phyloP scores from a whole-genome alignment of 345 rosid genomes.

The Gynandropsis gynandra region DNA sequence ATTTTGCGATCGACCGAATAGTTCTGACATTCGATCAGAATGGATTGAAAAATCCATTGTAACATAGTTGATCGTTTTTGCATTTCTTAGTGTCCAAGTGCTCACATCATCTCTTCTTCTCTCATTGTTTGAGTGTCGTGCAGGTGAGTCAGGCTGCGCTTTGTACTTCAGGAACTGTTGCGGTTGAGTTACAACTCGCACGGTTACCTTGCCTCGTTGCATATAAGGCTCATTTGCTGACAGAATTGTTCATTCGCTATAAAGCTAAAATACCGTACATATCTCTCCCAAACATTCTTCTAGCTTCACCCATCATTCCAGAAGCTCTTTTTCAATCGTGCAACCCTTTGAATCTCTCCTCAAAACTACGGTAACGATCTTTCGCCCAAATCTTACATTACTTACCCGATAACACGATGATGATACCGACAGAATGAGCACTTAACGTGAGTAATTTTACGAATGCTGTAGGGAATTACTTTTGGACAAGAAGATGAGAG shows the following conservation, averaged over 20 bases:
- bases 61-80: too few species aligned
- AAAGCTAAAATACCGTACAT: slow-evolving; percentile 83
- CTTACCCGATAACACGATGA: neutral
- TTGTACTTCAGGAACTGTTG: slow-evolving; percentile 98
- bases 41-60: too few species aligned
- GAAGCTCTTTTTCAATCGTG: slow-evolving; percentile 78
- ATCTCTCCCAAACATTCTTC: slow-evolving; percentile 82
- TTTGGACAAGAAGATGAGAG: slow-evolving; percentile 32
- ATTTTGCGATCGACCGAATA: too few species aligned
- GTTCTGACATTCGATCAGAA: too few species aligned
- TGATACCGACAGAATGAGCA: slow-evolving; percentile 6
- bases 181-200: slow-evolving; percentile 79
- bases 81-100: too few species aligned
- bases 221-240: slow-evolving; percentile 71
- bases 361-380: slow-evolving; percentile 46
- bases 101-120: slow-evolving; percentile 5
- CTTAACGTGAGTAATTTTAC: slow-evolving; percentile 4
- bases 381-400: neutral
- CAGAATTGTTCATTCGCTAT: slow-evolving; percentile 61
- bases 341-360: slow-evolving; percentile 52
- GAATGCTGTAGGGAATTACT: slow-evolving; percentile 50
- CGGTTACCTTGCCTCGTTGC: slow-evolving; percentile 75
- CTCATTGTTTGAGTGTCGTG: slow-evolving; percentile 16
- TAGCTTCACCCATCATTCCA: slow-evolving; percentile 63
- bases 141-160: slow-evolving; percentile 83